Evolutionary conservation across 2,329 filamentous ascomycete species (phyloP), one percentile per base, ranked within the genome.

Genomic region (Aspergillus tamarii): DNA sequence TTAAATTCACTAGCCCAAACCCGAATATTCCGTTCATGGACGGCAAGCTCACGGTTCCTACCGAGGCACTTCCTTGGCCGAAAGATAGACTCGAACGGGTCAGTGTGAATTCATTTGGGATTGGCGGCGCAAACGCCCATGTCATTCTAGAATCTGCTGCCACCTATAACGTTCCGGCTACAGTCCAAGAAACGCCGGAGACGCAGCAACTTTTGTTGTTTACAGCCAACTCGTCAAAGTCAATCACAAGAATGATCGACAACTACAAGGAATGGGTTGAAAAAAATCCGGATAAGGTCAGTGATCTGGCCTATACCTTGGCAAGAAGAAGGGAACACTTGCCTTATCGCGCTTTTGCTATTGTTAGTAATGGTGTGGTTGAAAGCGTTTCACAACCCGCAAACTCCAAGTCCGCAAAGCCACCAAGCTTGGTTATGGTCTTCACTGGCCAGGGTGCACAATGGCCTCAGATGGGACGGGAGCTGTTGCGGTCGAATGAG

Each of bases 391-490:
- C 30, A 32, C 30, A 32, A 2, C 10, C 30, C 10, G 30, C 3
- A 32, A 32, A 32, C 30, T 39, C 36, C 12, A 19, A 19, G 4
- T 39, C 16, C 7, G 36, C 36, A 4, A 39, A 39, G 12, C 36
- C 36, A 5, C 36, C 36, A 11, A 19, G 12, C 36, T 5, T 39
- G 12, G 16, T 19, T 39, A 39, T 39, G 36, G 16, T 46, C 45
- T 82, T 81, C 63, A 79, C 78, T 0, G 80, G 80, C 1, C 80
- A 82, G 54, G 80, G 81, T 34, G 79, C 78, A 3, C 80, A 82
- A 54, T 82, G 79, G 77, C 60, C 66, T 0, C 72, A 74, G 8
- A 82, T 82, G 80, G 80, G 78, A 16, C 72, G 73, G 26, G 75
- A 78, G 30, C 71, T 82, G 0, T 48, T 81, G 16, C 19, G 10